Percentiles rank a stretch among this genome's conserved stretches.
Evolutionary conservation across 2,329 filamentous ascomycete genomes (phyloP).

Genomic region (Paradendryphiella salina): DNA sequence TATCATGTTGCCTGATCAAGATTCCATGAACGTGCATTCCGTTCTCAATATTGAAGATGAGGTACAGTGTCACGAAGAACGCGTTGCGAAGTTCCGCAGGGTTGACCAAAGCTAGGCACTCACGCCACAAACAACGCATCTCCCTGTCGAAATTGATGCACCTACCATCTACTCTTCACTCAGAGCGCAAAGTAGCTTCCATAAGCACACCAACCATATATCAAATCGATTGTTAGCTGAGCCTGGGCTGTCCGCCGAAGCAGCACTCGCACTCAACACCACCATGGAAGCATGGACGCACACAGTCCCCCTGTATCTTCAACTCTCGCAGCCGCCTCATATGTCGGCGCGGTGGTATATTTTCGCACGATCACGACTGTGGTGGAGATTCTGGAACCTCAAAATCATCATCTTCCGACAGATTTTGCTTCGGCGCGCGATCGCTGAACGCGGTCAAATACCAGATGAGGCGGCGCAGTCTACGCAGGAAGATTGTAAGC

Average conservation of each 20-base stretch:
- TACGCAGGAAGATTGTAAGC: slow-evolving; percentile 29
- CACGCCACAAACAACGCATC: slow-evolving; percentile 24
- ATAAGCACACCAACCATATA: slow-evolving; percentile 31
- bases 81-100: not conserved
- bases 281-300: slow-evolving; percentile 26
- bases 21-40: slow-evolving; percentile 31
- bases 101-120: slow-evolving; percentile 21
- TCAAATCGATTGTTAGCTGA: slow-evolving; percentile 31
- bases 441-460: slow-evolving; percentile 27
- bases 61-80: slow-evolving; percentile 6
- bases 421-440: slow-evolving; percentile 28
- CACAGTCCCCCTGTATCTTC: slow-evolving; percentile 25
- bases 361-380: slow-evolving; percentile 29
- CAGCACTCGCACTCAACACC: slow-evolving; percentile 25
- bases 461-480: slow-evolving; percentile 21
- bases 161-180: slow-evolving; percentile 30
- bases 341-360: slow-evolving; percentile 23
- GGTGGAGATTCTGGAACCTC: slow-evolving; percentile 36
- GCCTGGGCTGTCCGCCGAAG: slow-evolving; percentile 30
- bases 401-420: slow-evolving; percentile 35
- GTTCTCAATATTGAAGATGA: slow-evolving; percentile 31
- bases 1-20: slow-evolving; percentile 31
- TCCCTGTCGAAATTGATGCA: slow-evolving; percentile 22
- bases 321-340: slow-evolving; percentile 10
- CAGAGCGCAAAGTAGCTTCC: slow-evolving; percentile 28